Evolutionary conservation across 2,329 filamentous ascomycete genomes (phyloP).

Genomic region (Chrysoporthe cubensis): DNA sequence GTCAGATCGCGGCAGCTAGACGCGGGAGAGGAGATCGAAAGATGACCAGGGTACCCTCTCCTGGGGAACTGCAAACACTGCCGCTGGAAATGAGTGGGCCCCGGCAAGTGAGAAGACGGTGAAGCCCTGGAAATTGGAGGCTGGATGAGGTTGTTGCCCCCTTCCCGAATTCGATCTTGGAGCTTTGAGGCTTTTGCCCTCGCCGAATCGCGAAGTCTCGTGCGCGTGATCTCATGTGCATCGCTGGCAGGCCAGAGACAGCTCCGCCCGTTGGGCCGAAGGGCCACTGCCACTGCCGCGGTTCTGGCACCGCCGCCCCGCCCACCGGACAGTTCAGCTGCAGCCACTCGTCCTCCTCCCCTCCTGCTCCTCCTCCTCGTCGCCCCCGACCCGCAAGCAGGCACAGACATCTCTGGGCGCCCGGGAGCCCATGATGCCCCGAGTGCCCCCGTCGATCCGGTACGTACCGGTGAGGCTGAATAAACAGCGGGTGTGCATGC

Average conservation of each 20-base stretch:
- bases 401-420: not conserved
- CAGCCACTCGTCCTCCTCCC: slow-evolving; percentile 12
- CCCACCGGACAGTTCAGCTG: slow-evolving; percentile 1
- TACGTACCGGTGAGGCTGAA: slow-evolving; percentile 19
- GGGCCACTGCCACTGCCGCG: slow-evolving; percentile 9
- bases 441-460: not conserved
- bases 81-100: slow-evolving; percentile 9
- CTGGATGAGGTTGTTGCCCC: not conserved
- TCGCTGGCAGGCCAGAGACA: slow-evolving; percentile 4
- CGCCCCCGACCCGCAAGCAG: not conserved
- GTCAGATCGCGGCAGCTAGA: not conserved
- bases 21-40: not conserved
- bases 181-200: not conserved
- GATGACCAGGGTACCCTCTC: not conserved
- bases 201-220: not conserved
- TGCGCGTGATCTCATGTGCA: slow-evolving; percentile 4
- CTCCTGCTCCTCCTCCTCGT: slow-evolving; percentile 11
- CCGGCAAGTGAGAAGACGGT: slow-evolving; percentile 17
- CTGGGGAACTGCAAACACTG: not conserved
- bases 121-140: slow-evolving; percentile 24
- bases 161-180: too few relatives aligned
- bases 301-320: not conserved
- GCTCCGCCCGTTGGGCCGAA: slow-evolving; percentile 1
- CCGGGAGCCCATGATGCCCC: not conserved
- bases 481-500: slow-evolving; percentile 4